Evolutionary conservation across 192 early-diverging fungal species (phyloP).

Genomic region (Rhizoclosmatium globosum): DNA sequence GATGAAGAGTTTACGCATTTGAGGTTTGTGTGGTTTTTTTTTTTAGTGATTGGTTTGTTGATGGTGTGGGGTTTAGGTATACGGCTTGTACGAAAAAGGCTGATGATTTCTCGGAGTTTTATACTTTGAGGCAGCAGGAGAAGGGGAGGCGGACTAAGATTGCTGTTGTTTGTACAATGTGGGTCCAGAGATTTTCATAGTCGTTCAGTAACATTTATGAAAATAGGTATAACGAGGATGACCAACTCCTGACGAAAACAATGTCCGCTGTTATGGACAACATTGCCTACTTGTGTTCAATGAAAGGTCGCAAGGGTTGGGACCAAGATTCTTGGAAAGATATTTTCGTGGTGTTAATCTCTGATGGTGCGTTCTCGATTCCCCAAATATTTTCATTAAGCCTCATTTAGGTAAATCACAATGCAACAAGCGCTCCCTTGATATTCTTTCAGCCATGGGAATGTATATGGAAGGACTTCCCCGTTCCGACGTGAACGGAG

Average conservation of each 20-base stretch:
- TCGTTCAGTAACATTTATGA: neutral
- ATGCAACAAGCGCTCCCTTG: conserved; percentile 71
- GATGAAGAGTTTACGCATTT: conserved; percentile 76
- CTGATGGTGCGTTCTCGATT: conserved; percentile 64
- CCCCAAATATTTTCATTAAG: neutral
- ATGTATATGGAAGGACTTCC: conserved; percentile 61
- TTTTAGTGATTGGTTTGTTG: neutral
- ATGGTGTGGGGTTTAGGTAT: conserved; percentile 34
- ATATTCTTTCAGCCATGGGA: conserved; percentile 71
- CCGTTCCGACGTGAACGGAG: conserved; percentile 49
- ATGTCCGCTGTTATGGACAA: conserved; percentile 72
- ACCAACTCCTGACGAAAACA: conserved; percentile 67
- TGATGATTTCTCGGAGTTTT: conserved; percentile 65
- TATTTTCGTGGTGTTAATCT: conserved; percentile 74
- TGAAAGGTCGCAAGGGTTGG: conserved; percentile 54
- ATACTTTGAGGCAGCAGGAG: conserved; percentile 63
- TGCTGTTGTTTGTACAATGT: conserved; percentile 80
- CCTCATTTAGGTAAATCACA: conserved; percentile 24
- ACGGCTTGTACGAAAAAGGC: conserved; percentile 56
- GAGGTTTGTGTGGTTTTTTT: conserved; percentile 37
- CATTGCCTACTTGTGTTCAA: conserved; percentile 67
- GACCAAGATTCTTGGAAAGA: conserved; percentile 79
- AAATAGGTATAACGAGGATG: conserved; percentile 60
- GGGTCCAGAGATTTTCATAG: conserved; percentile 58
- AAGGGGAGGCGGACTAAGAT: conserved; percentile 68